Evolutionary conservation across 257 asterid genomes (phyloP), one percentile per base, ranked within the genome.

Genomic region (Striga asiatica): DNA sequence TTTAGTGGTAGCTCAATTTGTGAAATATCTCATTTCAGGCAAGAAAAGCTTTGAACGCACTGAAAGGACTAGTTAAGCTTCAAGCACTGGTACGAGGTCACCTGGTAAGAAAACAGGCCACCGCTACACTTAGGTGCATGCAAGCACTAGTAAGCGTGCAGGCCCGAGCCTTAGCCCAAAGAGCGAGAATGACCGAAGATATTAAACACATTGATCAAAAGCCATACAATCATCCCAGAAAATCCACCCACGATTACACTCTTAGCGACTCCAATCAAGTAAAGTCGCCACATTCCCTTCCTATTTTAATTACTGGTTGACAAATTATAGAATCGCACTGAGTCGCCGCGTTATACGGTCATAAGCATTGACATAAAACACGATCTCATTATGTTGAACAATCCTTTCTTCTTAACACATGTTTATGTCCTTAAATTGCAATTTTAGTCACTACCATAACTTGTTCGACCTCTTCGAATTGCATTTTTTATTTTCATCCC

Each of bases 1-100:
- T n/a, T n/a, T n/a, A n/a, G n/a, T n/a, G n/a, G 35, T 5, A 10
- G 8, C 8, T 5, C 35, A 3, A 29, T 29, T 29, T 29, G 35
- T 29, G 2, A 29, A 29, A 29, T 5, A 5, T 7, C 5, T 37
- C 9, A 20, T 8, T 22, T 14, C 66, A 92, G 98, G 93, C 98
- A 27, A 76, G 94, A 63, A 88, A 84, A 62, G 97, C 98, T 17
- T 46, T 92, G 93, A 92, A 92, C 78, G 98, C 98, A 18, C 62
- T 88, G 78, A 84, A 66, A 67, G 98, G 98, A 34, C 65, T 92
- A 34, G 98, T 87, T 73, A 86, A 91, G 76, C 60, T 91, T 73
- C 96, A 91, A 67, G 98, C 97, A 18, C 35, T 92, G 73, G 93
- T 84, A 4, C 83, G 98, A 47, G 98, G 95, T 43, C 97, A 92